phyloP scores from a whole-genome alignment of 306 rosid species.

The Vicia sativa region DNA sequence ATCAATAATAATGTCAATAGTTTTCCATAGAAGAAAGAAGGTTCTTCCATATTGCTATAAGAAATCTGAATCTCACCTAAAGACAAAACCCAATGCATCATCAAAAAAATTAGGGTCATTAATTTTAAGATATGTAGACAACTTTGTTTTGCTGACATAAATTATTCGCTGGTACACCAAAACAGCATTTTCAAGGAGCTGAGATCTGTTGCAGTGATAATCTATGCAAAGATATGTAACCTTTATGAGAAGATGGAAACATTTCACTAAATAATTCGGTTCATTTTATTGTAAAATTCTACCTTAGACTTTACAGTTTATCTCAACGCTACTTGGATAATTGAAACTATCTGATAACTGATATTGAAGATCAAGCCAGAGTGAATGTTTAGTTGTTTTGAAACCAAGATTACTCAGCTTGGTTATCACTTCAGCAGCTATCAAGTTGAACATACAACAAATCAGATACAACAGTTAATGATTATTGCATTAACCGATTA shows the following conservation, averaged over 20 bases:
- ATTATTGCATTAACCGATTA: constrained; percentile 20
- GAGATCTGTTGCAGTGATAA: constrained; percentile 33
- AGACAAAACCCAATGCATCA: neutral
- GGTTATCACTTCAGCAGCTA: constrained; percentile 35
- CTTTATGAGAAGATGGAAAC: constrained; percentile 15
- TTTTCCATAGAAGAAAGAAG: neutral
- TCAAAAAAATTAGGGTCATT: neutral
- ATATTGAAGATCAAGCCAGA: constrained; percentile 34
- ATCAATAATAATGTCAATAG: too few species aligned
- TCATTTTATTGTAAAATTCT: constrained; percentile 36
- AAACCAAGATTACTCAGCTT: constrained; percentile 31
- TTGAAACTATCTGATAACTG: constrained; percentile 10
- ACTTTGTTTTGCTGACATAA: neutral
- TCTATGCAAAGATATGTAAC: constrained; percentile 24
- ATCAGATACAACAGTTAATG: constrained; percentile 1
- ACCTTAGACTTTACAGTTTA: constrained; percentile 29
- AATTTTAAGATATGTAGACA: neutral
- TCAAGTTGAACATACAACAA: constrained; percentile 13
- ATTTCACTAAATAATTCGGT: constrained; percentile 22
- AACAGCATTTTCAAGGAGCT: constrained; percentile 42
- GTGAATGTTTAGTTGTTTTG: constrained; percentile 15
- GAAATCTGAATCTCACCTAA: neutral
- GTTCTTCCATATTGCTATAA: neutral
- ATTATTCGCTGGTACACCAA: neutral
- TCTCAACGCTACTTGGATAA: constrained; percentile 21